phyloP scores from a whole-genome alignment of 2,329 filamentous ascomycete genomes.

The Penicillium polonicum region DNA sequence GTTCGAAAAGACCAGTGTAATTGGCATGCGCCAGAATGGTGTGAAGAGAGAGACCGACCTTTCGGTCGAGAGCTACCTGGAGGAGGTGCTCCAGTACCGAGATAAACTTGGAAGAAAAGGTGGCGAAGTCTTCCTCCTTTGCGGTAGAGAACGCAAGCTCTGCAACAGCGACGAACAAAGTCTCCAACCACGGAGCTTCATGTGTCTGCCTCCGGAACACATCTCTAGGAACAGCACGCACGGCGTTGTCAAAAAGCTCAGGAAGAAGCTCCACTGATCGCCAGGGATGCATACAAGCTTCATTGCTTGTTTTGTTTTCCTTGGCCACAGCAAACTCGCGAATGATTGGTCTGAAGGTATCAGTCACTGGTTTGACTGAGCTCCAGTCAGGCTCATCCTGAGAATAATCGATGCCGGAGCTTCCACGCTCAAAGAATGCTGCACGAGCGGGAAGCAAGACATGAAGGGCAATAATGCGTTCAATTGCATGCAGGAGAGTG shows the following conservation, averaged over 20 bases:
- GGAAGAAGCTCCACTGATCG: slow-evolving; percentile 38
- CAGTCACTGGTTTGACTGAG: slow-evolving; percentile 36
- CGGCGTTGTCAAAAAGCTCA: slow-evolving; percentile 48
- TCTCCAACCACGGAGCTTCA: slow-evolving; percentile 52
- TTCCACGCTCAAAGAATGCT: slow-evolving; percentile 37
- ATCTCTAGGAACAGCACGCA: slow-evolving; percentile 46
- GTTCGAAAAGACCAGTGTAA: slow-evolving; percentile 42
- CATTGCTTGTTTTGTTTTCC: slow-evolving; percentile 12
- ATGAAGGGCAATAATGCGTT: slow-evolving; percentile 42
- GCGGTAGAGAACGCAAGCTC: slow-evolving; percentile 40
- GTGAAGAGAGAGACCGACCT: slow-evolving; percentile 41
- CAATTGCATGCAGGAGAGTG: slow-evolving; percentile 35
- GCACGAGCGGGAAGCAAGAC: slow-evolving; percentile 43
- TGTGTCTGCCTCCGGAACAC: slow-evolving; percentile 44
- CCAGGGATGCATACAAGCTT: slow-evolving; percentile 22
- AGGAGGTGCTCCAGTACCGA: slow-evolving; percentile 40
- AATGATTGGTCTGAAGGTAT: slow-evolving; percentile 39
- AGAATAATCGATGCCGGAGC: slow-evolving; percentile 36
- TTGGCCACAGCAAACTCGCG: slow-evolving; percentile 21
- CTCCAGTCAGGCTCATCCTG: slow-evolving; percentile 36
- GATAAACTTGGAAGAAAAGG: slow-evolving; percentile 33
- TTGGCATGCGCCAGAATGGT: slow-evolving; percentile 43
- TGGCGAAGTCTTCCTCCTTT: slow-evolving; percentile 28
- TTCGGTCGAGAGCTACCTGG: slow-evolving; percentile 39
- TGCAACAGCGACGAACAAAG: slow-evolving; percentile 46